Percentiles rank a stretch among this genome's conserved stretches.
phyloP scores from a whole-genome alignment of 495 filamentous ascomycete species.

The Penicillium arizonense region DNA sequence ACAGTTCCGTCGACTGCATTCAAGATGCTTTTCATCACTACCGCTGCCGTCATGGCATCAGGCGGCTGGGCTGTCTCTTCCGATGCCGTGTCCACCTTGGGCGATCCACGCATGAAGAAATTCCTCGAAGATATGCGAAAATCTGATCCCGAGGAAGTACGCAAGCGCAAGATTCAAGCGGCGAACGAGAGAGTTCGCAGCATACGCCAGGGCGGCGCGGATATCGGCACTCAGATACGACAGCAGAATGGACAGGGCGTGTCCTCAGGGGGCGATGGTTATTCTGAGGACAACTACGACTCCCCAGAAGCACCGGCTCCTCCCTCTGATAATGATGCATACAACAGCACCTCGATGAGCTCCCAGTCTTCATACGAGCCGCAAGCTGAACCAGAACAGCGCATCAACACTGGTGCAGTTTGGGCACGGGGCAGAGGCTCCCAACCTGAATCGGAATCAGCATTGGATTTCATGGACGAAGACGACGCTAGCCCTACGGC shows the following conservation, averaged over 20 bases:
- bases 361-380: background rate
- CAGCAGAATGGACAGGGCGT: background rate
- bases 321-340: conserved; percentile 3
- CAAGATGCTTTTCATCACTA: conserved; percentile 21
- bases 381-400: background rate
- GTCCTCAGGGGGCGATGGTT: background rate
- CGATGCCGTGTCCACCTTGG: conserved; percentile 11
- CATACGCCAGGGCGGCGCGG: conserved; percentile 6
- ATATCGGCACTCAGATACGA: conserved; percentile 4
- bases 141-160: conserved; percentile 23
- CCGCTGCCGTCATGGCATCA: conserved; percentile 6
- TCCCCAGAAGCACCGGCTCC: background rate
- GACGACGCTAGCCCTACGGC: conserved; percentile 44
- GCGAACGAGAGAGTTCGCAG: conserved; percentile 10
- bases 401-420: background rate
- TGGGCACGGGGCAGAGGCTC: conserved; percentile 1
- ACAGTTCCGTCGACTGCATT: conserved; percentile 3
- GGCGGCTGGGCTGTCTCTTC: conserved; percentile 5
- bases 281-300: conserved; percentile 8
- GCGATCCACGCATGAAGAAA: conserved; percentile 28
- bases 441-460: conserved; percentile 1
- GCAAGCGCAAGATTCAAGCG: conserved; percentile 20
- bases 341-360: background rate
- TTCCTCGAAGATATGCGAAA: conserved; percentile 19
- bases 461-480: conserved; percentile 31